These are phyloP conservation scores for Clausena lansium DNA, from an alignment of 345 rosid genomes.

Conservation along the genomic window DNA sequence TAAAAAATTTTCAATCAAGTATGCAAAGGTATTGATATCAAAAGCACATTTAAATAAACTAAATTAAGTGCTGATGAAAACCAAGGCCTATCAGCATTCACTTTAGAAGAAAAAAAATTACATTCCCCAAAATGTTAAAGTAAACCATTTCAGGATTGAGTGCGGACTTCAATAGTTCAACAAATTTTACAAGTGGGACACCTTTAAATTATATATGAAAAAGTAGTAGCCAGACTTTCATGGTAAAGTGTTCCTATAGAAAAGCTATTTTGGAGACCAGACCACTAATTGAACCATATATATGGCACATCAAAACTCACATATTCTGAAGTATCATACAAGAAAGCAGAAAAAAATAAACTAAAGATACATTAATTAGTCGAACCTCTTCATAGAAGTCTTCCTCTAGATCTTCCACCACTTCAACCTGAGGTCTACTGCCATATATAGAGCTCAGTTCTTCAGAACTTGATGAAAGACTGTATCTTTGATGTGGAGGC, in stretches of 20 bases:
- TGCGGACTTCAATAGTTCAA: background rate
- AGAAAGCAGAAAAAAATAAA: background rate
- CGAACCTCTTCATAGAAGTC: conserved; percentile 84
- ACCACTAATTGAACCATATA: background rate
- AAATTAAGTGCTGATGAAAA: background rate
- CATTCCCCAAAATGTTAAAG: background rate
- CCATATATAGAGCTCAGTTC: conserved; percentile 80
- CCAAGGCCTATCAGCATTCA: background rate
- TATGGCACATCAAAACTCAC: background rate
- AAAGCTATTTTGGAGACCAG: background rate
- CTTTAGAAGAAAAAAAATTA: background rate
- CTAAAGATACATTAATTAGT: background rate
- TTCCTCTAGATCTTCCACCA: conserved; percentile 65
- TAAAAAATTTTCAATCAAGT: background rate
- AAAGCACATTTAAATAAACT: background rate
- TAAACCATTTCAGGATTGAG: background rate
- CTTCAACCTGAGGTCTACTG: conserved; percentile 51
- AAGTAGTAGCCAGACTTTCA: background rate
- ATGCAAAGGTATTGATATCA: background rate
- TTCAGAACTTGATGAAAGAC: conserved; percentile 75
- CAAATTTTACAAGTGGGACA: background rate
- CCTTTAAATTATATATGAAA: background rate
- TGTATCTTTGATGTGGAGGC: conserved; percentile 74
- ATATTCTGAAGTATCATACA: background rate
- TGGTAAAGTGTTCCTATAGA: background rate